A percentile compares a stretch with the other conserved stretches of the same genome.
These are phyloP conservation scores for Phlyctochytrium bullatum DNA, from an alignment of 192 early-diverging fungal genomes.

Conservation along the genomic window DNA sequence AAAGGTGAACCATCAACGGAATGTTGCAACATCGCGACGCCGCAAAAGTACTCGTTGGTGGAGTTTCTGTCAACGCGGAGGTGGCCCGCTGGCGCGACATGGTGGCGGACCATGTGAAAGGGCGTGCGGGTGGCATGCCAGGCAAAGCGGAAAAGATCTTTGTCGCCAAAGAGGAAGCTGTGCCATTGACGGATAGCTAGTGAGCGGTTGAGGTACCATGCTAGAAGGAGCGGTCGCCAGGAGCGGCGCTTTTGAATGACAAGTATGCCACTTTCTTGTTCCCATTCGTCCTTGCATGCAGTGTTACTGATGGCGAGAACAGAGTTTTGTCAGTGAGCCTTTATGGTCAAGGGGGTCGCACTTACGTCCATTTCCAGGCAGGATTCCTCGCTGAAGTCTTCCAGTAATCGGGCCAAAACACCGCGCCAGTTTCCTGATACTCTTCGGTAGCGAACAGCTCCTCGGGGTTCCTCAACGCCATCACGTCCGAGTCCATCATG, in stretches of 20 bases:
- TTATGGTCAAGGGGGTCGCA: neutral
- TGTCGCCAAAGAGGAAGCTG: slow-evolving; percentile 26
- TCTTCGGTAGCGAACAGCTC: slow-evolving; percentile 12
- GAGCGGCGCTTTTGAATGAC: neutral
- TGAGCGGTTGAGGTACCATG: slow-evolving; percentile 10
- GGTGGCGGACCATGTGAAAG: neutral
- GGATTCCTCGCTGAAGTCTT: neutral
- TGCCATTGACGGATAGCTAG: slow-evolving; percentile 3
- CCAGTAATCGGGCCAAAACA: slow-evolving; percentile 21
- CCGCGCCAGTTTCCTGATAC: neutral
- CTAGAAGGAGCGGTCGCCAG: neutral
- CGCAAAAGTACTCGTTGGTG: neutral
- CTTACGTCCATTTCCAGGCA: neutral
- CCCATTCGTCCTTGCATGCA: slow-evolving; percentile 18
- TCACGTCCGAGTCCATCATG: slow-evolving; percentile 8
- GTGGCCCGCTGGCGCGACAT: neutral
- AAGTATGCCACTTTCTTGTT: slow-evolving; percentile 3
- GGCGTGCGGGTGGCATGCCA: neutral
- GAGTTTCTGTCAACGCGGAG: neutral
- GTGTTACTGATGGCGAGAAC: neutral
- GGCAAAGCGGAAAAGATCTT: slow-evolving; percentile 32
- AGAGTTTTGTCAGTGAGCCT: neutral
- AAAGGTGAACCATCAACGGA: neutral
- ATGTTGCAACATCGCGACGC: neutral
- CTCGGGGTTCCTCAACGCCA: slow-evolving; percentile 13